Evolutionary conservation across 306 rosid species (phyloP), one percentile per base, ranked within the genome.

Genomic region (Pterocarpus macrocarpus): DNA sequence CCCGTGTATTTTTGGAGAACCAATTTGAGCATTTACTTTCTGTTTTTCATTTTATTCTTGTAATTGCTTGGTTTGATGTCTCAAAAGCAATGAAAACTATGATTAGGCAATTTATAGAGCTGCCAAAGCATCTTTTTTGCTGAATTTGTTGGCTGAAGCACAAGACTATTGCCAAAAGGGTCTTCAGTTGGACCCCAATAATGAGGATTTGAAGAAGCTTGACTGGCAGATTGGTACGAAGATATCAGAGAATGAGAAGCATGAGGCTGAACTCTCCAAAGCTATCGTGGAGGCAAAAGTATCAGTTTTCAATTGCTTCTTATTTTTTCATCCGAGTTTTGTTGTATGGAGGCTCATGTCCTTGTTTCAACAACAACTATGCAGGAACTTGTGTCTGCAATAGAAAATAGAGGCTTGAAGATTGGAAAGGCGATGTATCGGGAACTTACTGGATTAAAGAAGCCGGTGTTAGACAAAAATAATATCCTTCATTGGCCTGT

Each of bases 401-500:
- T 91, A 7, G 93, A 90, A 80, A 53, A 66, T 71, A 86, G 94
- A 84, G 93, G 98, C 68, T 85, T 89, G 89, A 93, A 93, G 88
- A 80, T 90, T 73, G 98, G 98, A 74, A 90, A 87, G 87, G 89
- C 90, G 22, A 64, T 88, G 88, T 93, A 86, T 80, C 85, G 17
- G 55, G 98, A 93, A 63, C 97, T 95, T 67, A 87, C 87, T 32
- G 97, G 99, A 71, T 75, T 89, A 41, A 81, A 78, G 86, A 95
- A 88, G 81, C 97, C 94, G 9, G 85, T 87, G 76, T 81, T 93
- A 59, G 97, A 93, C 77, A 90, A 84, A 85, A 86, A 79, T 80
- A 91, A 87, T 43, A 89, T 91, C 79, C 92, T 95, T 81, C 98
- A 90, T 77, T 95, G 99, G 98, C 98, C 99, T 41, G 99, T 95